phyloP scores from a whole-genome alignment of 768 basidiomycete genomes.

The Lactarius deliciosus region DNA sequence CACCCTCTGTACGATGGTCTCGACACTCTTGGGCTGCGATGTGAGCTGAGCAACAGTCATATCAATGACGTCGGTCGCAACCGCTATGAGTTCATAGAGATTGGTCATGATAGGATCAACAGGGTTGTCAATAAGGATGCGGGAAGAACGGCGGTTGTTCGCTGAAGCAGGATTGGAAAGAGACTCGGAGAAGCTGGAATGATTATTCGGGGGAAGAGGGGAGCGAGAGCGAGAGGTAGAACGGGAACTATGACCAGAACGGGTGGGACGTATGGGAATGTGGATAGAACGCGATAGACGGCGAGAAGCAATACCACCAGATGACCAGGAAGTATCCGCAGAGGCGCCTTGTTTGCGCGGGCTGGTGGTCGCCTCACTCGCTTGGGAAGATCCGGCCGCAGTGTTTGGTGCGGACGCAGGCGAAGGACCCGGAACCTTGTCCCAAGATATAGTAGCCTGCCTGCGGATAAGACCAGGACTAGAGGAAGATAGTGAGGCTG shows the following conservation, averaged over 20 bases:
- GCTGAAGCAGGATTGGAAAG: conserved; percentile 33
- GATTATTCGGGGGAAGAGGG: conserved; percentile 74
- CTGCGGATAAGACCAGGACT: conserved; percentile 70
- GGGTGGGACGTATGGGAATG: conserved; percentile 62
- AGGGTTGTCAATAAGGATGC: conserved; percentile 81
- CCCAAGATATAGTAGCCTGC: conserved; percentile 65
- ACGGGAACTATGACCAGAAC: conserved; percentile 82
- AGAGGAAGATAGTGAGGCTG: conserved; percentile 67
- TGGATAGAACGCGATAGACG: conserved; percentile 85
- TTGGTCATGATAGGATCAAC: conserved; percentile 87
- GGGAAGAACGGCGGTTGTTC: conserved; percentile 72
- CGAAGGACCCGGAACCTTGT: conserved; percentile 50
- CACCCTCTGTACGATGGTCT: conserved; percentile 83
- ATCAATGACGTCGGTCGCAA: conserved; percentile 92
- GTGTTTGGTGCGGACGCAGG: conserved; percentile 60
- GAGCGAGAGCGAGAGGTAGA: conserved; percentile 95
- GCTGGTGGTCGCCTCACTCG: conserved; percentile 50
- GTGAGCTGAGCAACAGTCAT: conserved; percentile 87
- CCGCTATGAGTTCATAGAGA: conserved; percentile 87
- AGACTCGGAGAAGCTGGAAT: conserved; percentile 61
- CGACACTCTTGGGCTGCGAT: conserved; percentile 79
- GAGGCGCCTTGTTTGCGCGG: conserved; percentile 60
- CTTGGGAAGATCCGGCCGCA: conserved; percentile 35
- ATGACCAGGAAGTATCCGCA: conserved; percentile 25
- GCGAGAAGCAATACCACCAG: conserved; percentile 55